Evolutionary conservation across 2,329 filamentous ascomycete species (phyloP).

Genomic region (Epichloe gansuensis): DNA sequence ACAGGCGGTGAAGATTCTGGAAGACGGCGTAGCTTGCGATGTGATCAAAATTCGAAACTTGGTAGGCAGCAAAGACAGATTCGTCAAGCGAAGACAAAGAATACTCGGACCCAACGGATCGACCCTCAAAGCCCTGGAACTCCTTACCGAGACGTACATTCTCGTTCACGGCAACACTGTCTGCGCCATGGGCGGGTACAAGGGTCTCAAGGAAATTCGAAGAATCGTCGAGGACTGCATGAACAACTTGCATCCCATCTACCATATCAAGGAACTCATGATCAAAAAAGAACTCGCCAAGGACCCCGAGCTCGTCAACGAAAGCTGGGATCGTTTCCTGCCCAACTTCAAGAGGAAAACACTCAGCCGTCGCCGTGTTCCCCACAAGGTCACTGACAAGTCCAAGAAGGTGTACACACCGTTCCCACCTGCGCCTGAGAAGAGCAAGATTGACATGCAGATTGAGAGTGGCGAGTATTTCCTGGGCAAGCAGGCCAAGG

Average conservation of each 20-base stretch:
- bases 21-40: constrained; percentile 84
- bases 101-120: constrained; percentile 85
- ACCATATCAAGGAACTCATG: constrained; percentile 65
- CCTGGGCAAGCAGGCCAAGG: constrained; percentile 82
- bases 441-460: constrained; percentile 97
- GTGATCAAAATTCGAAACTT: constrained; percentile 90
- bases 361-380: constrained; percentile 69
- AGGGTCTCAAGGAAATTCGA: constrained; percentile 83
- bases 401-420: constrained; percentile 88
- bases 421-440: constrained; percentile 91
- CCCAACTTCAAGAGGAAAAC: constrained; percentile 95
- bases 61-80: constrained; percentile 86
- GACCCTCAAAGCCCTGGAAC: constrained; percentile 85
- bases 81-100: constrained; percentile 85
- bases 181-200: constrained; percentile 79
- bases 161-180: constrained; percentile 96
- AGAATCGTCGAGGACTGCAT: constrained; percentile 90
- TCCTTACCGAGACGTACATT: constrained; percentile 84
- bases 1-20: constrained; percentile 85
- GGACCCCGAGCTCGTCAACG: constrained; percentile 70
- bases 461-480: constrained; percentile 98
- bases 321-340: constrained; percentile 92
- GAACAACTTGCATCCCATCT: constrained; percentile 94
- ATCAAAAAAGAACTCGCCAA: constrained; percentile 87
- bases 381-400: constrained; percentile 84